Evolutionary conservation across 257 asterid genomes (phyloP).

Genomic region (Nicotiana obtusifolia): DNA sequence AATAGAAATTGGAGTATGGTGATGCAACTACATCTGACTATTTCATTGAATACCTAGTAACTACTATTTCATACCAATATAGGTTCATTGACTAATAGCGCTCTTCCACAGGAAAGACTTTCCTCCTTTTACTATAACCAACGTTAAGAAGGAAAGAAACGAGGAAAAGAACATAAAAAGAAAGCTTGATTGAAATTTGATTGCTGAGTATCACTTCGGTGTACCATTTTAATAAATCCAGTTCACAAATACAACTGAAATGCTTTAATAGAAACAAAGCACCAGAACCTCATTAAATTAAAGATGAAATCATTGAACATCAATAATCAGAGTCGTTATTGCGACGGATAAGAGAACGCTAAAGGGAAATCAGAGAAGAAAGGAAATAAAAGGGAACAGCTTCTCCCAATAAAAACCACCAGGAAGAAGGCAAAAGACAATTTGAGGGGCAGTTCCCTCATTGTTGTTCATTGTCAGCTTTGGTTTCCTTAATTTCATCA

Average conservation of each 20-base stretch:
- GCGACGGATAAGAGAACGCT: conserved; percentile 8
- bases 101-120: not conserved
- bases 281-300: not conserved
- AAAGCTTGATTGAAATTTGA: not conserved
- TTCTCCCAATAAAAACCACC: conserved; percentile 17
- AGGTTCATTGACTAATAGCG: no score
- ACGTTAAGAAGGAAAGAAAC: not conserved
- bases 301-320: conserved; percentile 12
- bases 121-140: not conserved
- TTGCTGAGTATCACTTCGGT: not conserved
- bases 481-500: conserved; percentile 47
- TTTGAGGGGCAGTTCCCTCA: conserved; percentile 18
- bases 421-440: conserved; percentile 12
- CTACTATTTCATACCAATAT: no score
- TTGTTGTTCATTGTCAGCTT: conserved; percentile 36
- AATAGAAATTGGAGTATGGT: not conserved
- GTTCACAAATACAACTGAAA: conserved; percentile 7
- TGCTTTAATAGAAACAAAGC: not conserved
- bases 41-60: not conserved
- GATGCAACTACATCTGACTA: not conserved
- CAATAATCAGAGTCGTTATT: conserved; percentile 1
- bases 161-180: not conserved
- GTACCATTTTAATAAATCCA: not conserved
- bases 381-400: conserved; percentile 19
- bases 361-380: conserved; percentile 10